Evolutionary conservation across 2,329 filamentous ascomycete species (phyloP).

Genomic region (Aspergillus sp.): DNA sequence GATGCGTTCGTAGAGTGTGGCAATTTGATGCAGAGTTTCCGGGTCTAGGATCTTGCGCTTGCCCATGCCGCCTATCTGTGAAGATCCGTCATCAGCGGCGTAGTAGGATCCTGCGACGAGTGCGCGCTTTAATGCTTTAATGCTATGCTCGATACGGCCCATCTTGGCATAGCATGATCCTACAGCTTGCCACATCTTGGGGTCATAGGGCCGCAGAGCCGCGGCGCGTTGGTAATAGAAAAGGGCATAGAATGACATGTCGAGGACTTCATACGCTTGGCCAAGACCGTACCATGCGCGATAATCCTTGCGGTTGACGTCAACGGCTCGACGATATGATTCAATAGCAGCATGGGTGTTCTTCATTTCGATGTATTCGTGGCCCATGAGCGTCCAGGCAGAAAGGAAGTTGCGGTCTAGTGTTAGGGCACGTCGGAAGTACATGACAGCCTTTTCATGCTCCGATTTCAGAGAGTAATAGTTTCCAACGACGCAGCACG

Average conservation of each 20-base stretch:
- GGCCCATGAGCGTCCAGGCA: slow-evolving; percentile 97
- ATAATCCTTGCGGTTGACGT: slow-evolving; percentile 93
- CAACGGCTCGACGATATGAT: slow-evolving; percentile 88
- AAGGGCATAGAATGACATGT: slow-evolving; percentile 94
- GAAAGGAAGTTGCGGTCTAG: slow-evolving; percentile 85
- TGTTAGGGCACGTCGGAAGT: slow-evolving; percentile 86
- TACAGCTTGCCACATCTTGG: slow-evolving; percentile 98
- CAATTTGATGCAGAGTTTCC: slow-evolving; percentile 83
- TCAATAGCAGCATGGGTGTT: slow-evolving; percentile 98
- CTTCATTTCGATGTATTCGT: slow-evolving; percentile 97
- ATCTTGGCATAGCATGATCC: slow-evolving; percentile 87
- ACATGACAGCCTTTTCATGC: slow-evolving; percentile 96
- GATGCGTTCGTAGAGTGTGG: slow-evolving; percentile 74
- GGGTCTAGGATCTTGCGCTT: slow-evolving; percentile 64
- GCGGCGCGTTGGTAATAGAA: slow-evolving; percentile 98
- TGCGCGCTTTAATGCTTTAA: slow-evolving; percentile 89
- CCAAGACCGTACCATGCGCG: slow-evolving; percentile 96
- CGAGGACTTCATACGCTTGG: slow-evolving; percentile 93
- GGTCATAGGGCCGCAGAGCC: slow-evolving; percentile 85
- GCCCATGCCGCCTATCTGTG: slow-evolving; percentile 8
- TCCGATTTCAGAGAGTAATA: slow-evolving; percentile 92
- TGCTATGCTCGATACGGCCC: slow-evolving; percentile 76
- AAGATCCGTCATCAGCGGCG: slow-evolving; percentile 31
- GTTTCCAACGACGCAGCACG: slow-evolving; percentile 93
- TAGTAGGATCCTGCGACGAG: slow-evolving; percentile 82